Percentiles rank a stretch among this genome's conserved stretches.
Evolutionary conservation across 768 basidiomycete species (phyloP).

Genomic region (Lactifluus piperatus): DNA sequence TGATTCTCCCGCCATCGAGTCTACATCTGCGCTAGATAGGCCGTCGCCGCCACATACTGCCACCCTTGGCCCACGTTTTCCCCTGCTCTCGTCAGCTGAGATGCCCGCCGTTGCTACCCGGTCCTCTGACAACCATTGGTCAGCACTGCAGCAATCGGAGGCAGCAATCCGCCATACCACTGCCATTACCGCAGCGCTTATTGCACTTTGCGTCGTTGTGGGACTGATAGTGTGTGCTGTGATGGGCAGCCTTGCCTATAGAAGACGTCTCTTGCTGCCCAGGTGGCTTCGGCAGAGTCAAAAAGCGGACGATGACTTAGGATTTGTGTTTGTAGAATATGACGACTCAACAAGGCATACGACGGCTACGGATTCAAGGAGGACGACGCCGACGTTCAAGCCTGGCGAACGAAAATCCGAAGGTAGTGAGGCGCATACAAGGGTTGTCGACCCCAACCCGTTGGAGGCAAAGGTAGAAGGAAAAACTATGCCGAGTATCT

Average conservation of each 20-base stretch:
- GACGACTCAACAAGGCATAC: slow-evolving; percentile 9
- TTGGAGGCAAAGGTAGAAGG: not conserved
- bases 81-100: not conserved
- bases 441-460: not conserved
- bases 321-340: slow-evolving; percentile 14
- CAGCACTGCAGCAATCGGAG: not conserved
- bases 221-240: not conserved
- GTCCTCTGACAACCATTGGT: not conserved
- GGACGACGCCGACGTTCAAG: slow-evolving; percentile 1
- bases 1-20: not conserved
- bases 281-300: not conserved
- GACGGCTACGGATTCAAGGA: not conserved
- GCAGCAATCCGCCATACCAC: not conserved
- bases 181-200: slow-evolving; percentile 3
- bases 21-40: not conserved
- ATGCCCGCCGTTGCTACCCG: not conserved
- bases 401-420: not conserved
- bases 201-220: slow-evolving; percentile 1
- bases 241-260: not conserved
- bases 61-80: not conserved
- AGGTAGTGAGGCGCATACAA: not conserved
- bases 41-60: not conserved
- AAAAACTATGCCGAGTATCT: not conserved
- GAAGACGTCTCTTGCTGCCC: not conserved
- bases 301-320: slow-evolving; percentile 1